phyloP scores from a whole-genome alignment of 2,329 filamentous ascomycete genomes.

The Sarocladium brachiariae region DNA sequence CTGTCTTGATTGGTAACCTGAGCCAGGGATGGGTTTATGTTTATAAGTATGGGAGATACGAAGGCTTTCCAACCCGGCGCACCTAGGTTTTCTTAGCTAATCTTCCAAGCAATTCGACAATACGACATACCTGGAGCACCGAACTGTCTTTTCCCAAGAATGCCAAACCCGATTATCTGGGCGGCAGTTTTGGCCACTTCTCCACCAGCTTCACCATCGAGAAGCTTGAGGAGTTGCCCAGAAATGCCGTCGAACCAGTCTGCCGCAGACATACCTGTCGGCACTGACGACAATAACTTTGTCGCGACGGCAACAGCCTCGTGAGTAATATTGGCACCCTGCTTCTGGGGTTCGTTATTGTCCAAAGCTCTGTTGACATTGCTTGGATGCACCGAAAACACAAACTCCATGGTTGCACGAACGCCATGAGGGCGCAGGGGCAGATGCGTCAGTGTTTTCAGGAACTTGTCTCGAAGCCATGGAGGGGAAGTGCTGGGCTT shows the following conservation, averaged over 20 bases:
- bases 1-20: constrained; percentile 5
- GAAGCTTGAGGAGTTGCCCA: constrained; percentile 52
- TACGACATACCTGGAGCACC: constrained; percentile 51
- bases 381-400: constrained; percentile 61
- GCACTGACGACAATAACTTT: constrained; percentile 53
- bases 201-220: constrained; percentile 45
- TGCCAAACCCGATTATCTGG: constrained; percentile 45
- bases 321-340: constrained; percentile 58
- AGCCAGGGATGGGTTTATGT: constrained; percentile 38
- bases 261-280: constrained; percentile 44
- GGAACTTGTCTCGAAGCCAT: constrained; percentile 53
- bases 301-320: constrained; percentile 61
- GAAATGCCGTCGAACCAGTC: constrained; percentile 55
- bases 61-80: constrained; percentile 56
- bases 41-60: constrained; percentile 48
- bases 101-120: not conserved
- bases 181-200: constrained; percentile 30
- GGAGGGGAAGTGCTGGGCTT: constrained; percentile 51
- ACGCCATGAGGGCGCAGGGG: constrained; percentile 59
- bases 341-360: constrained; percentile 39
- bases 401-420: constrained; percentile 61
- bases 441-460: constrained; percentile 51
- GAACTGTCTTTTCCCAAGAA: constrained; percentile 55
- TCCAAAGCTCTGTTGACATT: constrained; percentile 34
- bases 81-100: constrained; percentile 26